phyloP scores from a whole-genome alignment of 2,329 filamentous ascomycete species.

The Apiospora phragmitis region DNA sequence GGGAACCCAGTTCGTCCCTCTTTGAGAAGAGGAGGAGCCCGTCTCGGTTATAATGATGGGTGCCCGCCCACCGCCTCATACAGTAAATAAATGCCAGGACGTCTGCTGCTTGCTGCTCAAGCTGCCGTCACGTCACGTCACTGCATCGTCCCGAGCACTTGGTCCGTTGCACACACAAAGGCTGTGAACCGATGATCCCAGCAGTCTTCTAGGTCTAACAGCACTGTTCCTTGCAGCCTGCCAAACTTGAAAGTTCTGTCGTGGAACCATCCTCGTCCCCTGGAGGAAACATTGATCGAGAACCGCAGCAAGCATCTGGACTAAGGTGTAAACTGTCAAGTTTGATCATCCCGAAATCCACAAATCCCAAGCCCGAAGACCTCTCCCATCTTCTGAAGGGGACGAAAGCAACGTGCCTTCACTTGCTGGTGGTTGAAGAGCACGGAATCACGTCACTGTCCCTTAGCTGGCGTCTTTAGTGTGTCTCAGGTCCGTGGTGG shows the following conservation, averaged over 20 bases:
- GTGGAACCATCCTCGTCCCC: neutral
- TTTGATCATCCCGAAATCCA: neutral
- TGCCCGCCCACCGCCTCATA: neutral
- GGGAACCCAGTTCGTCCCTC: neutral
- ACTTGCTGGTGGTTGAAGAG: neutral
- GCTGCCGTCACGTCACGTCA: neutral
- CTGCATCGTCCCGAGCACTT: neutral
- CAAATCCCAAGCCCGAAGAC: neutral
- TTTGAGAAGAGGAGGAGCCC: neutral
- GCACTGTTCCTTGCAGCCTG: neutral
- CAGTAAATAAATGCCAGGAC: neutral
- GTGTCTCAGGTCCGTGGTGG: neutral
- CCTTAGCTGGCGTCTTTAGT: neutral
- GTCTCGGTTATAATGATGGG: neutral
- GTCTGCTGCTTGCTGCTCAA: neutral
- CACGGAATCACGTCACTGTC: neutral
- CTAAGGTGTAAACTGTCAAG: neutral
- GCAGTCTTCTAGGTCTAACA: neutral
- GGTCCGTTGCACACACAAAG: neutral
- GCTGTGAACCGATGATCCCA: neutral
- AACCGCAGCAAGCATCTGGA: neutral
- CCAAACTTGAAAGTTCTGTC: neutral
- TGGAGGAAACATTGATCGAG: neutral
- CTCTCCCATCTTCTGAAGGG: neutral
- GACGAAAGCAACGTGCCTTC: neutral